These are phyloP conservation scores for Neonectria sp. DNA, from an alignment of 2,329 filamentous ascomycete genomes.

Conservation along the genomic window DNA sequence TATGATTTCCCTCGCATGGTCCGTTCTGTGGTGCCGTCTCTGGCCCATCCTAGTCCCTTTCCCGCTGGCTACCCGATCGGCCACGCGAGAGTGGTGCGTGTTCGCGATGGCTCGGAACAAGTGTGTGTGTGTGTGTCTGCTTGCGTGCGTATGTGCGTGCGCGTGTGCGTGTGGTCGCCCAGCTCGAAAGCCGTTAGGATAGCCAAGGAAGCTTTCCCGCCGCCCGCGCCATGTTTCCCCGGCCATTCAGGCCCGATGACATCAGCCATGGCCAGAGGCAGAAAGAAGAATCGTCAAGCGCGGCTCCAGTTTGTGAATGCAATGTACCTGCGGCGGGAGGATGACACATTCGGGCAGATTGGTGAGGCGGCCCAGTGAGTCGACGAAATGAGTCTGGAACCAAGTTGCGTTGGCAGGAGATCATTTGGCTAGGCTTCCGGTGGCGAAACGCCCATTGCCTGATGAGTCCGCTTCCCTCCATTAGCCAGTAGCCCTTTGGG, in stretches of 20 bases:
- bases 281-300: conserved; percentile 2
- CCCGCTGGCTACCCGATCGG: conserved; percentile 22
- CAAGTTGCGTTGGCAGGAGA: conserved; percentile 11
- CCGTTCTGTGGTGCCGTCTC: conserved; percentile 9
- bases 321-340: background rate
- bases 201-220: conserved; percentile 26
- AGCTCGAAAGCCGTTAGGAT: conserved; percentile 24
- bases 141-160: background rate
- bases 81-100: conserved; percentile 29
- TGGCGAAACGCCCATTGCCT: conserved; percentile 22
- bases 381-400: conserved; percentile 22
- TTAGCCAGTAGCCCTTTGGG: background rate
- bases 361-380: conserved; percentile 9
- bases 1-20: conserved; percentile 27
- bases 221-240: conserved; percentile 16
- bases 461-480: conserved; percentile 1
- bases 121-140: background rate
- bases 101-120: conserved; percentile 10
- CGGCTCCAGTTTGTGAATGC: background rate
- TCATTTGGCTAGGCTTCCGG: conserved; percentile 27
- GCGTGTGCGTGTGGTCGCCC: conserved; percentile 1
- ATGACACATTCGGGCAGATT: conserved; percentile 15
- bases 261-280: background rate
- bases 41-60: conserved; percentile 18
- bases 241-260: background rate